These are phyloP conservation scores for Cutaneotrichosporon arboriforme DNA, from an alignment of 1,284 basidiomycete species.

Conservation along the genomic window DNA sequence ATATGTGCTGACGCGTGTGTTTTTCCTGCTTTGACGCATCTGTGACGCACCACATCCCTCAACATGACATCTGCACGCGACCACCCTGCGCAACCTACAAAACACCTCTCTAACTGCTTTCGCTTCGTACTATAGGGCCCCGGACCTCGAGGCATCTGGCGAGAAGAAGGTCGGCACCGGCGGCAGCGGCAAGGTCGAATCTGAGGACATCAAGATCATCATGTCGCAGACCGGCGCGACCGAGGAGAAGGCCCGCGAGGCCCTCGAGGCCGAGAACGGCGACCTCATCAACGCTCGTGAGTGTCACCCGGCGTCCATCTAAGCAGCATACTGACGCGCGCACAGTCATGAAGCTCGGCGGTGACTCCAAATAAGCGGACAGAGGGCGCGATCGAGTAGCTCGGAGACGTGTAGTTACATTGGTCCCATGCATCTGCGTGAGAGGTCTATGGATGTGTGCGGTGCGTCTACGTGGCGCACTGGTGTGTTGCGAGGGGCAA, in stretches of 20 bases:
- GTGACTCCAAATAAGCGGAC: too few relatives aligned
- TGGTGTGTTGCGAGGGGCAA: too few relatives aligned
- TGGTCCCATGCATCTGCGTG: slow-evolving; percentile 21
- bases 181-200: slow-evolving; percentile 65
- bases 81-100: too few relatives aligned
- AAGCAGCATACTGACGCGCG: background rate
- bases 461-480: background rate
- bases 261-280: slow-evolving; percentile 81
- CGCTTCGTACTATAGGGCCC: slow-evolving; percentile 51
- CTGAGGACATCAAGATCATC: slow-evolving; percentile 92
- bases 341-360: slow-evolving; percentile 19
- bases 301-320: slow-evolving; percentile 37
- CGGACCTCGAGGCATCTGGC: slow-evolving; percentile 62
- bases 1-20: background rate
- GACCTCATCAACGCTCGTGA: slow-evolving; percentile 91
- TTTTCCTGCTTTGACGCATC: background rate
- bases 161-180: slow-evolving; percentile 28
- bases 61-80: too few relatives aligned
- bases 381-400: slow-evolving; percentile 2
- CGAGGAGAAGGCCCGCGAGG: slow-evolving; percentile 79
- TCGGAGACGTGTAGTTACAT: slow-evolving; percentile 13
- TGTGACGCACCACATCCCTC: background rate
- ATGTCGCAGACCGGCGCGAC: slow-evolving; percentile 76
- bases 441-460: slow-evolving; percentile 7
- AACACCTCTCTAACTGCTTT: too few relatives aligned